Percentiles rank a stretch among this genome's conserved stretches.
Evolutionary conservation across 2,329 filamentous ascomycete species (phyloP).

Genomic region (Cladobotryum protrusum): DNA sequence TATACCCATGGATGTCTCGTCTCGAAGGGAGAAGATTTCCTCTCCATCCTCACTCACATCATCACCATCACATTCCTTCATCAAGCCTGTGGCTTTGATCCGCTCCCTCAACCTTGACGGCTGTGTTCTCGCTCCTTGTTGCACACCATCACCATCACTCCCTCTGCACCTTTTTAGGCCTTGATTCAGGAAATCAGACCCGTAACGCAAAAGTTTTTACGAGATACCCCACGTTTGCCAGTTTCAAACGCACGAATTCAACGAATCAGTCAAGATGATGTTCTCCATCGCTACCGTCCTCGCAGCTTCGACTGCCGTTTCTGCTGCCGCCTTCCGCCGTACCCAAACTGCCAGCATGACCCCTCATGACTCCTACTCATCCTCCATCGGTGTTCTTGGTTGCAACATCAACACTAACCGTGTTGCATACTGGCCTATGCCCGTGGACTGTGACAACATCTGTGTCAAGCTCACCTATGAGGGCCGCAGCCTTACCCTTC

Average conservation of each 20-base stretch:
- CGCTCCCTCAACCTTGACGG: slow-evolving; percentile 8
- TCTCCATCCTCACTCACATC: slow-evolving; percentile 4
- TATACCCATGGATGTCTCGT: slow-evolving; percentile 4
- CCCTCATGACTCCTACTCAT: slow-evolving; percentile 51
- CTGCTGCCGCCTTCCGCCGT: slow-evolving; percentile 21
- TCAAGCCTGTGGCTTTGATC: slow-evolving; percentile 2
- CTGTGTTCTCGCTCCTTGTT: slow-evolving; percentile 8
- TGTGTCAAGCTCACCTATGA: slow-evolving; percentile 48
- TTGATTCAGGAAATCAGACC: slow-evolving; percentile 6
- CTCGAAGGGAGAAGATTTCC: neutral
- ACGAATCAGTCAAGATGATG: slow-evolving; percentile 9
- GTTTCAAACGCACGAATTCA: no score
- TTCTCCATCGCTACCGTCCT: slow-evolving; percentile 23
- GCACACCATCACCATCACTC: neutral
- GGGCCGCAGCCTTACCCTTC: slow-evolving; percentile 49
- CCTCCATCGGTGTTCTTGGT: slow-evolving; percentile 51
- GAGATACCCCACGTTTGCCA: neutral
- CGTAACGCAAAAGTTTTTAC: slow-evolving; percentile 3
- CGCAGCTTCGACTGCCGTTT: slow-evolving; percentile 23
- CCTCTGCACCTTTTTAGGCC: neutral
- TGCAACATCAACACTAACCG: slow-evolving; percentile 57
- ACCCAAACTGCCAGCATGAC: slow-evolving; percentile 35
- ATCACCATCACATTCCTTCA: neutral
- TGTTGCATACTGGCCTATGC: slow-evolving; percentile 53
- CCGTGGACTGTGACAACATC: slow-evolving; percentile 49